Evolutionary conservation across 257 asterid genomes (phyloP).

Genomic region (Marsdenia floribunda): DNA sequence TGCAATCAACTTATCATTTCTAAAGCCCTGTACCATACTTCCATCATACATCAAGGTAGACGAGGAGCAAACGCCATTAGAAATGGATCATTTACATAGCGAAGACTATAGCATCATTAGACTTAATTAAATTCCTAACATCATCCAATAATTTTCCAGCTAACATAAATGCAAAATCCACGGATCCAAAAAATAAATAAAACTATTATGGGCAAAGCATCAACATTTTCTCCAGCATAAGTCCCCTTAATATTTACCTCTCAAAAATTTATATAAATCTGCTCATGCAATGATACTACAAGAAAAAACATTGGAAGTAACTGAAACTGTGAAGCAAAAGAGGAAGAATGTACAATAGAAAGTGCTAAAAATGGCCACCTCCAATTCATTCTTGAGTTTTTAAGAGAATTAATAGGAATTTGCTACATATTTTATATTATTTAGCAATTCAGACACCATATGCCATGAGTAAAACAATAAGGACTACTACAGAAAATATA

Average conservation of each 20-base stretch:
- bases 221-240: too few species aligned
- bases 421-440: background rate
- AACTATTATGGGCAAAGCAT: too few species aligned
- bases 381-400: background rate
- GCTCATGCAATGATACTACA: background rate
- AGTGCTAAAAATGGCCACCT: background rate
- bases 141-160: too few species aligned
- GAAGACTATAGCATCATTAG: too few species aligned
- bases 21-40: too few species aligned
- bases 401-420: background rate
- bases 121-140: too few species aligned
- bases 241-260: background rate
- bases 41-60: too few species aligned
- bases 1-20: too few species aligned
- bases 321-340: background rate
- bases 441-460: background rate
- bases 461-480: background rate
- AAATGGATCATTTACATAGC: too few species aligned
- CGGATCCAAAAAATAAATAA: too few species aligned
- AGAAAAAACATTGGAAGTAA: background rate
- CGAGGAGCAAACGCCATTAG: too few species aligned
- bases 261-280: background rate
- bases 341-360: background rate
- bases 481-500: background rate
- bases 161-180: too few species aligned